These are phyloP conservation scores for Pythium folliculosum DNA, from an alignment of 352 stramenopile genomes.

Conservation along the genomic window DNA sequence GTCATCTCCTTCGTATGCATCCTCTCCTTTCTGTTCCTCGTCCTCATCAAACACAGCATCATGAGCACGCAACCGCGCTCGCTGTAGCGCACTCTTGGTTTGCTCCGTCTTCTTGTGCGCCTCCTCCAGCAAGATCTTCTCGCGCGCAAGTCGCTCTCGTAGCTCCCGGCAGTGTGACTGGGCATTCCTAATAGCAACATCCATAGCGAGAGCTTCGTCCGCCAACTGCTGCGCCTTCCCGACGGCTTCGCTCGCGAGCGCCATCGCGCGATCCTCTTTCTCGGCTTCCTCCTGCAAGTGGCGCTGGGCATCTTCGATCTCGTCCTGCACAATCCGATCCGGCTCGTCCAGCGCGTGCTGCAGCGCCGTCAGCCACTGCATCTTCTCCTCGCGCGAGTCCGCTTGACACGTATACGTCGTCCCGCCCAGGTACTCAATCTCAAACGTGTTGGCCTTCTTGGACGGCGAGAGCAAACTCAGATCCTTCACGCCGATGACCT, in stretches of 20 bases:
- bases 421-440: constrained; percentile 42
- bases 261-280: constrained; percentile 43
- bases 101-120: constrained; percentile 28
- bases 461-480: constrained; percentile 29
- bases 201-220: constrained; percentile 33
- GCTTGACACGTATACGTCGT: constrained; percentile 59
- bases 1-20: constrained; percentile 14
- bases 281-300: constrained; percentile 45
- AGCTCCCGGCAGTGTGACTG: constrained; percentile 31
- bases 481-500: constrained; percentile 51
- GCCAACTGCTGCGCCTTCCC: constrained; percentile 34
- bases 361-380: constrained; percentile 58
- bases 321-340: constrained; percentile 67
- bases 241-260: constrained; percentile 51
- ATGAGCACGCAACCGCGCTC: constrained; percentile 41
- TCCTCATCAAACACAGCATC: constrained; percentile 11
- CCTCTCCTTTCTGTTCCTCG: constrained; percentile 13
- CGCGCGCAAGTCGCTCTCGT: constrained; percentile 35
- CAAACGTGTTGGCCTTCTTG: constrained; percentile 39
- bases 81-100: constrained; percentile 34
- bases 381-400: constrained; percentile 55
- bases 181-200: constrained; percentile 38
- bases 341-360: constrained; percentile 72
- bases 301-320: constrained; percentile 71
- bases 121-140: constrained; percentile 33